phyloP scores from a whole-genome alignment of 306 rosid genomes.

The Spatholobus suberectus region DNA sequence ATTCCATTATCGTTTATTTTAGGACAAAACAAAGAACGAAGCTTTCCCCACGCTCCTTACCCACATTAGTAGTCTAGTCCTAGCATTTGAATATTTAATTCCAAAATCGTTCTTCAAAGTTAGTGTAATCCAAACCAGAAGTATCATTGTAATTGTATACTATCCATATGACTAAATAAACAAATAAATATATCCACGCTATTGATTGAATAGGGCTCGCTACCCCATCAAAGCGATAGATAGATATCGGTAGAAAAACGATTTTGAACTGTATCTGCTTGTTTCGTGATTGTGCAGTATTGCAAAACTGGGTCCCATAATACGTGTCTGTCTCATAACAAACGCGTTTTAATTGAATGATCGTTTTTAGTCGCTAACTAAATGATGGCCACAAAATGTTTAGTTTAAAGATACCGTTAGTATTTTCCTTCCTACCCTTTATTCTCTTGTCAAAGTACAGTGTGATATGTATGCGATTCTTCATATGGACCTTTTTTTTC shows the following conservation, averaged over 20 bases:
- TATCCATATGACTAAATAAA: constrained; percentile 16
- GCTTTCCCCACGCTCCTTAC: constrained; percentile 39
- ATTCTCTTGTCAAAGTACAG: constrained; percentile 26
- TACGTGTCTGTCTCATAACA: constrained; percentile 56
- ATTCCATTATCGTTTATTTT: constrained; percentile 25
- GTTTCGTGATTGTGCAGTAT: constrained; percentile 28
- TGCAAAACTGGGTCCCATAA: constrained; percentile 55
- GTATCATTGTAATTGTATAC: constrained; percentile 6
- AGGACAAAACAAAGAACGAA: constrained; percentile 46
- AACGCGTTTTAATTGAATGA: constrained; percentile 49
- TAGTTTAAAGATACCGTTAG: constrained; percentile 27
- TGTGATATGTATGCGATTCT: background rate
- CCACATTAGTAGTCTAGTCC: background rate
- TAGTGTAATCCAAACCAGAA: constrained; percentile 22
- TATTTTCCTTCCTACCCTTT: constrained; percentile 26
- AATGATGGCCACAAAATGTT: constrained; percentile 26
- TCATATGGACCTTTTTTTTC: too few relatives aligned
- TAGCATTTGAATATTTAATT: constrained; percentile 28
- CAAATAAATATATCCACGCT: constrained; percentile 34
- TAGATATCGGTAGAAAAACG: constrained; percentile 36
- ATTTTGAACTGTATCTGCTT: constrained; percentile 16
- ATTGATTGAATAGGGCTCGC: constrained; percentile 42
- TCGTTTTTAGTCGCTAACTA: constrained; percentile 31
- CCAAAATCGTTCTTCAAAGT: background rate
- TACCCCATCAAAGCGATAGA: constrained; percentile 52